Percentiles rank a stretch among this genome's conserved stretches.
These are phyloP conservation scores for Amanita fuliginea DNA, from an alignment of 768 basidiomycete species.

Conservation along the genomic window DNA sequence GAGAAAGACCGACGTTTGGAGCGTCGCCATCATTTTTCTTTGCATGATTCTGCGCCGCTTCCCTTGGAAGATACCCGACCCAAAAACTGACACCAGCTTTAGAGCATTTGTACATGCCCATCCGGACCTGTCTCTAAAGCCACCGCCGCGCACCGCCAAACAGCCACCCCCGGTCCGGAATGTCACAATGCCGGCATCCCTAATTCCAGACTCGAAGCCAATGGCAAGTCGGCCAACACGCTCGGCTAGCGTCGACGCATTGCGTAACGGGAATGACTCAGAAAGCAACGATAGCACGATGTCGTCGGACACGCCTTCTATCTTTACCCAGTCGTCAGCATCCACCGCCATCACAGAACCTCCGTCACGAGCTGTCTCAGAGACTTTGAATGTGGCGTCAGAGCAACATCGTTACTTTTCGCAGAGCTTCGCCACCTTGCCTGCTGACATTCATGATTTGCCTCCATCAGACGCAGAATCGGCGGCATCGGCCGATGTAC, in stretches of 20 bases:
- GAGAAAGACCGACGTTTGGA: conserved; percentile 97
- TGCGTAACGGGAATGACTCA: conserved; percentile 17
- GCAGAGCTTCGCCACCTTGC: conserved; percentile 27
- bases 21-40: conserved; percentile 95
- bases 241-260: conserved; percentile 21
- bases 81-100: conserved; percentile 87
- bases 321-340: conserved; percentile 30
- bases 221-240: conserved; percentile 4
- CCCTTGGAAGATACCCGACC: conserved; percentile 98
- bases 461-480: background rate
- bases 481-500: background rate
- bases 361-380: conserved; percentile 30
- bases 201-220: background rate
- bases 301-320: conserved; percentile 34
- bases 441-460: conserved; percentile 11
- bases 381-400: conserved; percentile 16
- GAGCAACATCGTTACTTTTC: conserved; percentile 14
- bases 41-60: conserved; percentile 97
- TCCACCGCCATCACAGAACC: conserved; percentile 38
- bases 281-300: conserved; percentile 25
- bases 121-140: conserved; percentile 62
- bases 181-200: background rate
- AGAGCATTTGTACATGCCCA: conserved; percentile 88
- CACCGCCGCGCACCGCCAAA: conserved; percentile 24
- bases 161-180: conserved; percentile 1